phyloP scores from a whole-genome alignment of 2,329 filamentous ascomycete genomes.

The Pseudogymnoascus sp. region DNA sequence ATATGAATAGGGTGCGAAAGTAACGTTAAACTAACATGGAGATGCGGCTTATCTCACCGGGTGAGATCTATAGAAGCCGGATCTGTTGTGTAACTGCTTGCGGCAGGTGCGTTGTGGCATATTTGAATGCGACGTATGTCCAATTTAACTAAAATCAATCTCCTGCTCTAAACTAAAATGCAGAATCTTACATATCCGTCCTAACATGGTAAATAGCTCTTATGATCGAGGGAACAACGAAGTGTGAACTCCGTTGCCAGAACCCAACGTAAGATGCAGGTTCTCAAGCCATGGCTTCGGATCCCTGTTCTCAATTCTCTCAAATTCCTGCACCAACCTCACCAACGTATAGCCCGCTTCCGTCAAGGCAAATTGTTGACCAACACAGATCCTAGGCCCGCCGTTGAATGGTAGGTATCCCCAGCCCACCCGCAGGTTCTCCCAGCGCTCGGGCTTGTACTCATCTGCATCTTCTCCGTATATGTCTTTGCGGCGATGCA shows the following conservation, averaged over 20 bases:
- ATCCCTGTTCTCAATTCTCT: conserved; percentile 25
- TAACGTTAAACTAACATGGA: no score
- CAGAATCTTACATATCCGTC: background rate
- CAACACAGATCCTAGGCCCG: conserved; percentile 32
- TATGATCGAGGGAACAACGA: conserved; percentile 6
- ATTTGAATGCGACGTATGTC: background rate
- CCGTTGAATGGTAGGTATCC: conserved; percentile 32
- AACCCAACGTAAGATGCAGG: conserved; percentile 18
- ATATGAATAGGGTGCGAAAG: no score
- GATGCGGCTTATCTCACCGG: no score
- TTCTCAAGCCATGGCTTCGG: conserved; percentile 17
- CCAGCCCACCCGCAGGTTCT: conserved; percentile 35
- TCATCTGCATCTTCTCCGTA: conserved; percentile 29
- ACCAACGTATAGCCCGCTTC: conserved; percentile 30
- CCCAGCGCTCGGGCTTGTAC: conserved; percentile 31
- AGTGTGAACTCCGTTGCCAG: conserved; percentile 19
- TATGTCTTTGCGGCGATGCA: conserved; percentile 29
- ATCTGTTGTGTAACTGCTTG: no score
- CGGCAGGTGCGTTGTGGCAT: background rate
- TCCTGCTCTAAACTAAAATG: background rate
- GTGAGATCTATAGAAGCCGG: no score
- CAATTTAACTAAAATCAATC: background rate
- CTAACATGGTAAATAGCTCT: background rate
- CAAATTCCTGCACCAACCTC: conserved; percentile 29
- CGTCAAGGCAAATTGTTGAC: conserved; percentile 30